Conservation (phyloP, 2,329 filamentous ascomycete genomes). For the Clonostachys rhizophaga region DNA sequence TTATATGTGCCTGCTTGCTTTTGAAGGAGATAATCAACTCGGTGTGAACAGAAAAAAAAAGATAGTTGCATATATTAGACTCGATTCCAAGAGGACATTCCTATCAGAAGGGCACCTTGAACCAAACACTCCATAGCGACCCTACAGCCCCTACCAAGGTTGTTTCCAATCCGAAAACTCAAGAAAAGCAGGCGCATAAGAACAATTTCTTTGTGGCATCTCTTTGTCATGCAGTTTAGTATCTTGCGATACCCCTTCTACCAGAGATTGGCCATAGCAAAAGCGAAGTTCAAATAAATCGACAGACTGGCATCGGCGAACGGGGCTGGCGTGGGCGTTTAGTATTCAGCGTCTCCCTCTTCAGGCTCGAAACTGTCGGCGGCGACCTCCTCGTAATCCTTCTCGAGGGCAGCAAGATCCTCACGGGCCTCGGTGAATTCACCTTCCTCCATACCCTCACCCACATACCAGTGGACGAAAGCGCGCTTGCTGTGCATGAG, state of each 20-base stretch:
- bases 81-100: slow-evolving; percentile 12
- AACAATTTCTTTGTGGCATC: too few species aligned
- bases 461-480: slow-evolving; percentile 77
- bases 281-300: too few species aligned
- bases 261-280: too few species aligned
- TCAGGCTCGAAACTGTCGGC: slow-evolving; percentile 64
- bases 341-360: slow-evolving; percentile 70
- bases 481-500: slow-evolving; percentile 77
- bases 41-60: slow-evolving; percentile 5
- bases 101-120: not conserved
- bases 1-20: slow-evolving; percentile 20
- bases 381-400: slow-evolving; percentile 83
- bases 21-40: slow-evolving; percentile 4
- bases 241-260: too few species aligned
- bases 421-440: slow-evolving; percentile 86
- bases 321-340: slow-evolving; percentile 23
- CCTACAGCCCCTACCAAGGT: too few species aligned
- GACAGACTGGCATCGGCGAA: too few species aligned
- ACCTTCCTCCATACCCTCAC: slow-evolving; percentile 89
- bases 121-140: too few species aligned
- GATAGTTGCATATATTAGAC: slow-evolving; percentile 20
- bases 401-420: slow-evolving; percentile 79
- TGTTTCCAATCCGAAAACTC: too few species aligned
- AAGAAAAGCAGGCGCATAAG: too few species aligned
- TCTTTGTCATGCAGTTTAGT: too few species aligned